Evolutionary conservation across 306 rosid species (phyloP), one percentile per base, ranked within the genome.

Genomic region (Comarum palustre): DNA sequence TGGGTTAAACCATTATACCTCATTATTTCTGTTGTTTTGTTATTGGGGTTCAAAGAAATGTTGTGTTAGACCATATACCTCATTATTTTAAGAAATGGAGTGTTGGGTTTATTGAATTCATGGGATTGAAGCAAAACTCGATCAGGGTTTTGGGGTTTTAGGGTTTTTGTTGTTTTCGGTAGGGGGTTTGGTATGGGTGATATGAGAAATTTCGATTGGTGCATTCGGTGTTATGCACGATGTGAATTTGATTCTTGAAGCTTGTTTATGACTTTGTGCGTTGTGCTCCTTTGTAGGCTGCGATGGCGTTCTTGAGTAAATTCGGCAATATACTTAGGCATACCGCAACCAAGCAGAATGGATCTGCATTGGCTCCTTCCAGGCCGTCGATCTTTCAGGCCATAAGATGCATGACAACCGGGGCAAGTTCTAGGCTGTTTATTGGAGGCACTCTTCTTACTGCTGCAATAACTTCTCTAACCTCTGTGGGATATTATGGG

Each of bases 221-320:
- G 50, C 5, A 4, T 13, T 13, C 16, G 3, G 47, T 58, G 55
- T 17, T 50, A 19, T 50, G 2, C 1, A 6, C 5, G 9, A 19
- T 51, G 11, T 19, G 14, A 8, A 52, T 5, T 12, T 63, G 24
- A 0, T 27, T 54, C 3, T 24, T 12, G 41, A 32, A 19, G 36
- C 62, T 45, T 61, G 66, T 22, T 36, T 36, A n/a, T 48, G 46
- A 2, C 3, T 10, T 15, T 34, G 3, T 39, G 42, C 0, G 17
- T 24, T 20, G 50, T 66, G 22, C 54, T 74, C 50, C 76, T 8
- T 32, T 71, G 36, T 76, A 80, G 90, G 87, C 76, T 52, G 68
- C 67, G 29, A 94, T 94, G 97, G 96, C 97, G 79, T 90, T 94
- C 81, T 77, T 94, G 16, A 83, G 92, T 74, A 90, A 80, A 84